Evolutionary conservation across 176 grass and related monocot genomes (phyloP), one percentile per base, ranked within the genome.

Genomic region (Canna indica): DNA sequence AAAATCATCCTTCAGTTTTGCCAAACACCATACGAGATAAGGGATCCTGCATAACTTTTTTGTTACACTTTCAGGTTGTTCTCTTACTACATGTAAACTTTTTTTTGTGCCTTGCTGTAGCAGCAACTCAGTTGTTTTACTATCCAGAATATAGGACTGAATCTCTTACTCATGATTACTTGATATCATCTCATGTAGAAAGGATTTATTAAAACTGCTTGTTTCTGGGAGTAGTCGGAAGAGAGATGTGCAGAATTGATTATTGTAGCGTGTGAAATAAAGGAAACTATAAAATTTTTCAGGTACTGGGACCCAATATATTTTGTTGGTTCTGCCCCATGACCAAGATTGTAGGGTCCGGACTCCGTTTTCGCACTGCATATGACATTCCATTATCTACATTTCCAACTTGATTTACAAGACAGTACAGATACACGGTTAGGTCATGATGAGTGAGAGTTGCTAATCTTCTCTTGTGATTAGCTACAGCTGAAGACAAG

Each of bases 291-390:
- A 68, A 20, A 59, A 33, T 20, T 50, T 60, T 31, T 25, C 80
- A 87, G 92, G 83, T 96, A 7, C 65, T 96, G 69, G 92, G 92
- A 46, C 79, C 77, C 22, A 96, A 89, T 68, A 71, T 89, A 30
- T 72, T 90, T 11, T 91, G 81, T 83, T 96, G 93, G 88, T 47
- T 80, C 26, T 89, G 88, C 56, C 85, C 88, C 62, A 34, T 73
- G 71, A 81, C 88, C 41, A 86, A 74, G 73, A 78, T 81, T 64
- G 81, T 77, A 52, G 79, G 86, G 36, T 82, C 85, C 35, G 86
- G 93, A 66, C 34, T 91, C 67, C 71, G 81, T 27, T 96, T 96
- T 81, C 86, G 81, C 68, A 90, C 93, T 46, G 77, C 84, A 67
- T 96, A 87, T 62, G 88, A 90, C 66, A 79, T 83, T 80, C 78